Base-by-base conservation (phyloP, 2,329 filamentous ascomycete genomes). In the Ceratocystis papillata region DNA sequence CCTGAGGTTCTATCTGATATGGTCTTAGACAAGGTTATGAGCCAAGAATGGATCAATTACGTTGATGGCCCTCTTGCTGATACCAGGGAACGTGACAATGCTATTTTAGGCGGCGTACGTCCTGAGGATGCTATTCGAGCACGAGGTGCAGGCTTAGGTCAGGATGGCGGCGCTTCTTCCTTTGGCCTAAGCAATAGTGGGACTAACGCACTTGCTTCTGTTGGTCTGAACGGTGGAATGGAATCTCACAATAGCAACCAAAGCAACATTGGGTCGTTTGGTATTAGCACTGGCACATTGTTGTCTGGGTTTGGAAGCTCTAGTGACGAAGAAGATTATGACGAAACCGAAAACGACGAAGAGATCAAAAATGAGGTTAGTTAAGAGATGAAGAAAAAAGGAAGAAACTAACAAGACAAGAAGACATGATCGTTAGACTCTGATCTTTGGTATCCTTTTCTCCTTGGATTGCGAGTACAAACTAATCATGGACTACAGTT, bases 301-400 rank as follows among this genome's bases (percentile, higher is more conserved):
- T 83, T 94, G 76, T 93, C 89, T 73, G 91, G 92, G 64, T 97
- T 97, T 76, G 92, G 90, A 73, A 96, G 91, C 76, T 94, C 89
- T 62, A 96, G 91, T 72, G 91, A 96, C 71, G 93, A 96, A 75
- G 94, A 97, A 70, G 94, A 97, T 69, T 93, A 96, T 71, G 93
- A 96, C 69, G 90, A 96, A 68, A 64, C 41, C 45, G 89, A 90
- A 67, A 88, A 88, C 70, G 87, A 93, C 70, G 88, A 90, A 71
- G 87, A 90, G 69, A 83, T 84, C 48, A 83, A 82, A 73, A 85
- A 80, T 69, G 84, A 87, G 84, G 84, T 87, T 77, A 82, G 84
- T 62, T 33, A 15, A 25, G 50, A 50, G 22, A 37, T 10, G n/a
- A 45, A 12, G 8, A 53, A 55, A n/a, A 33, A 12, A n/a, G 45